Evolutionary conservation across 768 basidiomycete genomes (phyloP).

Genomic region (Mycena rosella): DNA sequence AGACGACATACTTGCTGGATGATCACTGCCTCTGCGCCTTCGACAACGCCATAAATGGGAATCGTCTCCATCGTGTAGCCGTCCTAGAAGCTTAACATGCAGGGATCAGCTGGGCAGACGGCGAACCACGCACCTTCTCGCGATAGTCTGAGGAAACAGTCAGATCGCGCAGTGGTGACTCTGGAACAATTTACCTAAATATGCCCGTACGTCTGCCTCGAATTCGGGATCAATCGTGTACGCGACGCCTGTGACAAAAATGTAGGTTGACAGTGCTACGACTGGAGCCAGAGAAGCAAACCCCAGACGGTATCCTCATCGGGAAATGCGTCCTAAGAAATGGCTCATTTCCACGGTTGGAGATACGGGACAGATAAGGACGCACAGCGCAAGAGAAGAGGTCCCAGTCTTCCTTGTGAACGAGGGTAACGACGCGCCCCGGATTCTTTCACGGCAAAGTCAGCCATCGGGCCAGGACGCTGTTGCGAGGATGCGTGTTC

Average conservation of each 20-base stretch:
- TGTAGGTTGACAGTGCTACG: not conserved
- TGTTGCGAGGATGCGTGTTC: no score
- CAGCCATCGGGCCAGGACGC: no score
- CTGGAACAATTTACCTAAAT: constrained; percentile 86
- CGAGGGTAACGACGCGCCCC: constrained; percentile 90
- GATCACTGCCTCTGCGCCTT: constrained; percentile 65
- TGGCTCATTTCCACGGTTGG: not conserved
- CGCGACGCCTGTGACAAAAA: constrained; percentile 70
- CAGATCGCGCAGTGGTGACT: not conserved
- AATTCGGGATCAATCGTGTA: constrained; percentile 88
- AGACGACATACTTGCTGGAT: constrained; percentile 62
- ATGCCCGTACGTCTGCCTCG: constrained; percentile 82
- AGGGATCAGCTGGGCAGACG: not conserved
- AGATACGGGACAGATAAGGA: not conserved
- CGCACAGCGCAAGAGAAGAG: constrained; percentile 73
- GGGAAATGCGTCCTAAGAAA: constrained; percentile 72
- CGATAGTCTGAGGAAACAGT: constrained; percentile 69
- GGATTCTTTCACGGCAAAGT: constrained; percentile 64
- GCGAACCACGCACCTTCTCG: constrained; percentile 73
- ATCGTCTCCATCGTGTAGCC: constrained; percentile 90
- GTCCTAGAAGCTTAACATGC: constrained; percentile 62
- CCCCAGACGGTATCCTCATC: constrained; percentile 91
- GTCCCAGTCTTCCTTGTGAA: constrained; percentile 92
- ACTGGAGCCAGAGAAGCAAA: constrained; percentile 41
- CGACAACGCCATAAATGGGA: constrained; percentile 75